Evolutionary conservation across 2,329 filamentous ascomycete genomes (phyloP).

Genomic region (Penicillium frequentans): DNA sequence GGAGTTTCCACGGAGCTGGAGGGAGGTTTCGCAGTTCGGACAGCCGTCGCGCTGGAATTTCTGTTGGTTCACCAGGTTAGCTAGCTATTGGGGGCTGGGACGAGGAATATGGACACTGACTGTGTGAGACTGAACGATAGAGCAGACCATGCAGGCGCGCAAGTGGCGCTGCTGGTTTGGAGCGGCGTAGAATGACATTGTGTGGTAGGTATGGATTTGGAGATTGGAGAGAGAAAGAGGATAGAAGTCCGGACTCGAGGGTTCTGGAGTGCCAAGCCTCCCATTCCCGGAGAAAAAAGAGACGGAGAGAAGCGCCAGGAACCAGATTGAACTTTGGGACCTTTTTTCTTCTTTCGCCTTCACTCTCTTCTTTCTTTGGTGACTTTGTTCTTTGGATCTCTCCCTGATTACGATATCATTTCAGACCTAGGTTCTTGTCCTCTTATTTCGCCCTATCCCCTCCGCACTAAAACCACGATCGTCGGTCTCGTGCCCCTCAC

Average conservation of each 20-base stretch:
- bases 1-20: constrained; percentile 74
- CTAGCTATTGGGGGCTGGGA: neutral
- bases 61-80: constrained; percentile 44
- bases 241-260: constrained; percentile 16
- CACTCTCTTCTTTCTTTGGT: neutral
- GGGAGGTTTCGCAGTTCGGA: constrained; percentile 93
- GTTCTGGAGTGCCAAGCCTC: constrained; percentile 35
- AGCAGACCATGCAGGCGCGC: constrained; percentile 98
- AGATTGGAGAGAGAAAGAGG: constrained; percentile 3
- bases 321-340: constrained; percentile 6
- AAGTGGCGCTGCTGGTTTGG: constrained; percentile 78
- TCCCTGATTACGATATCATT: neutral
- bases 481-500: constrained; percentile 29
- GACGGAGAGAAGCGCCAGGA: constrained; percentile 11
- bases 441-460: constrained; percentile 1
- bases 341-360: neutral
- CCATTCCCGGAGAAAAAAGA: constrained; percentile 20
- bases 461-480: constrained; percentile 13
- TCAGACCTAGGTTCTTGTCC: neutral
- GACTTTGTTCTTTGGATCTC: neutral
- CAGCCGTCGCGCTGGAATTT: constrained; percentile 86
- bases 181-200: constrained; percentile 62
- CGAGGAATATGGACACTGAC: constrained; percentile 48
- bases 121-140: constrained; percentile 79
- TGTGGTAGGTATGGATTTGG: constrained; percentile 14